phyloP scores from a whole-genome alignment of 176 grass and related monocot species.

The Triticum dicoccoides region DNA sequence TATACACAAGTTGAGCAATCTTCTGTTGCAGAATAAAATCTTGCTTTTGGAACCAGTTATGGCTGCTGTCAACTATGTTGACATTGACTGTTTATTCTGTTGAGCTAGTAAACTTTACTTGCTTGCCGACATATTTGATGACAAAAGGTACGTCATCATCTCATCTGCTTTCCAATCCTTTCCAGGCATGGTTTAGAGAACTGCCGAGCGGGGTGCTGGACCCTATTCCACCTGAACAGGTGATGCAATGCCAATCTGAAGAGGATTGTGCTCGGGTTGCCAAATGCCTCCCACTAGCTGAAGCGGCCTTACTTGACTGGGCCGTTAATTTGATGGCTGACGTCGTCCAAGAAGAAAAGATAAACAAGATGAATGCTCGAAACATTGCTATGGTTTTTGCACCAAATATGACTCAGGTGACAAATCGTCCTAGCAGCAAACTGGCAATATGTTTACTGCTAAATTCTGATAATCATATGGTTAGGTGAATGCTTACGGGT shows the following conservation, averaged over 20 bases:
- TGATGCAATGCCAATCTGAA: constrained; percentile 74
- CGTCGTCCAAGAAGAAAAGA: constrained; percentile 68
- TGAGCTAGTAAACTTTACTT: not conserved
- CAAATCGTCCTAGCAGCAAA: not conserved
- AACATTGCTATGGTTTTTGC: constrained; percentile 78
- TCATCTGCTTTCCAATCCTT: constrained; percentile 8
- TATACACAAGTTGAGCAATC: constrained; percentile 17
- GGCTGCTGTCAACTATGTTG: not conserved
- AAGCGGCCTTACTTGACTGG: constrained; percentile 66
- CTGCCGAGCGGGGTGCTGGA: constrained; percentile 64
- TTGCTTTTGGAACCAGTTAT: constrained; percentile 1
- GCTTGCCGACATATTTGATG: not conserved
- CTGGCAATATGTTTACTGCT: not conserved
- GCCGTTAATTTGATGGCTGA: constrained; percentile 77
- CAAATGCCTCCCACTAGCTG: constrained; percentile 45
- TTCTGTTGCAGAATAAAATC: constrained; percentile 15
- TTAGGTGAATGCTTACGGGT: constrained; percentile 1
- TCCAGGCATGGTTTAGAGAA: constrained; percentile 83
- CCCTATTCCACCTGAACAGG: constrained; percentile 61
- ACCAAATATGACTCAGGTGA: constrained; percentile 83
- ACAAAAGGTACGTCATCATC: not conserved
- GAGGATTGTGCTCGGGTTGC: constrained; percentile 59
- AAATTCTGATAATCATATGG: not conserved
- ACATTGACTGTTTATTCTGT: not conserved
- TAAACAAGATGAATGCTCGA: constrained; percentile 75